phyloP scores from a whole-genome alignment of 176 grass and related monocot species.

The Carex myosuroides region DNA sequence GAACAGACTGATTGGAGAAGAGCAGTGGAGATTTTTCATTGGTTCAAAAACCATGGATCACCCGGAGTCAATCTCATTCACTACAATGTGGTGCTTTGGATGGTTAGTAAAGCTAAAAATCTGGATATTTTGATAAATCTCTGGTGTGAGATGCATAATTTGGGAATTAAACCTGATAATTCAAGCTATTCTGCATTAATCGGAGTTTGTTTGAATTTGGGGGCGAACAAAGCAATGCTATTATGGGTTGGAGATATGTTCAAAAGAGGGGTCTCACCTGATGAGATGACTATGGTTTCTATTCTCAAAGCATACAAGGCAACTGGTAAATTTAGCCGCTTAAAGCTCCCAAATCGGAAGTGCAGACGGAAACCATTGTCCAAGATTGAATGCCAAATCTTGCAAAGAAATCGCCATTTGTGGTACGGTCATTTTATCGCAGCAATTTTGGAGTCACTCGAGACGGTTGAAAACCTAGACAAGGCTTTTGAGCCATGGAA shows the following conservation, averaged over 20 bases:
- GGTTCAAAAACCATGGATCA: constrained; percentile 36
- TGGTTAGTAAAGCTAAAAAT: constrained; percentile 39
- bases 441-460: constrained; percentile 50
- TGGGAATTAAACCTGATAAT: constrained; percentile 39
- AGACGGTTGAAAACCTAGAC: constrained; percentile 31
- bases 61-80: constrained; percentile 76
- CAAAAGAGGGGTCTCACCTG: constrained; percentile 62
- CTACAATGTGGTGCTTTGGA: constrained; percentile 64
- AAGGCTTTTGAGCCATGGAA: constrained; percentile 71
- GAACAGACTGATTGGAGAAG: constrained; percentile 80
- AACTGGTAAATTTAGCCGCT: constrained; percentile 38
- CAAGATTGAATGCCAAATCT: neutral
- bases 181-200: constrained; percentile 65
- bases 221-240: constrained; percentile 26
- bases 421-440: constrained; percentile 67
- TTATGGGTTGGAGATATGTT: constrained; percentile 72
- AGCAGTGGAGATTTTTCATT: constrained; percentile 58
- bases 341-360: constrained; percentile 12
- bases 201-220: constrained; percentile 54
- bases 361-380: neutral
- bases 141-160: constrained; percentile 63
- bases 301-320: constrained; percentile 70
- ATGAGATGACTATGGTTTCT: constrained; percentile 66
- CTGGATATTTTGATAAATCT: constrained; percentile 51
- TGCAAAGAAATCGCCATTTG: neutral